Conservation (phyloP, 805 yeast genomes). For the Monosporozyma servazzii region DNA sequence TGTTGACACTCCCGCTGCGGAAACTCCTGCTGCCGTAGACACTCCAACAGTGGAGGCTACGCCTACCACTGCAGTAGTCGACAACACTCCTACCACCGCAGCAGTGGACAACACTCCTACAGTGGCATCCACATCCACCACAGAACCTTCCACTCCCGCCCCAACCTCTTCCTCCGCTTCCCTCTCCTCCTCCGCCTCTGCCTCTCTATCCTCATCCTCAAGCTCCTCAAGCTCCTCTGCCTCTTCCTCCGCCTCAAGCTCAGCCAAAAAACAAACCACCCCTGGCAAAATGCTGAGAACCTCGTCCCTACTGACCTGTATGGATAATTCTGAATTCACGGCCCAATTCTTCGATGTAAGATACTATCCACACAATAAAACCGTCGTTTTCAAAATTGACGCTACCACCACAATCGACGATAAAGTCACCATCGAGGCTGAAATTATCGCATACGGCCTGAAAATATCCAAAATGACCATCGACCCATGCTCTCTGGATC, state of each 20-base stretch:
- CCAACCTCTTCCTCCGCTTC: background rate
- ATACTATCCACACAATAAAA: conserved; percentile 55
- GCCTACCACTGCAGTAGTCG: background rate
- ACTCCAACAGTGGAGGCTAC: background rate
- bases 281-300: conserved; percentile 34
- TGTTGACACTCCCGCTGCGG: background rate
- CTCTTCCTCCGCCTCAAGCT: background rate
- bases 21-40: background rate
- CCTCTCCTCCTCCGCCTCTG: background rate
- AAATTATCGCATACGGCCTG: conserved; percentile 75
- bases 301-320: conserved; percentile 78
- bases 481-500: conserved; percentile 54
- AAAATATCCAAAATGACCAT: conserved; percentile 46
- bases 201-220: background rate
- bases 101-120: background rate
- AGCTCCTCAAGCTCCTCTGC: background rate
- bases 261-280: background rate
- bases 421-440: conserved; percentile 55
- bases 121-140: background rate
- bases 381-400: conserved; percentile 57
- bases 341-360: conserved; percentile 74
- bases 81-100: background rate
- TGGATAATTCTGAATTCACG: conserved; percentile 79
- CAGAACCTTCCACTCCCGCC: background rate
- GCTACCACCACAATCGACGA: conserved; percentile 75